Evolutionary conservation across 192 early-diverging fungal genomes (phyloP).

Genomic region (Dissophora globulifera): DNA sequence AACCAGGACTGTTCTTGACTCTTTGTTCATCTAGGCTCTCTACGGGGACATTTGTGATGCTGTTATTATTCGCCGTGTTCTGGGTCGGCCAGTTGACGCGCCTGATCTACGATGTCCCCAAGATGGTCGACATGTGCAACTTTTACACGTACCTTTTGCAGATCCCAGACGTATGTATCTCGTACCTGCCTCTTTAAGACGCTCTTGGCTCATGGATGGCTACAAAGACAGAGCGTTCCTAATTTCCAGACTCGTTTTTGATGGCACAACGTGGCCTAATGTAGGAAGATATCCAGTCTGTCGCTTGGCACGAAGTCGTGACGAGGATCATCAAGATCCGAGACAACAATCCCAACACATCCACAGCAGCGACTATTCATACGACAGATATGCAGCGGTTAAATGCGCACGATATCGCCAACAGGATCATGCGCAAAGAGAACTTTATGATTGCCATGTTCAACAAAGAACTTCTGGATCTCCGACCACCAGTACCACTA

Average conservation of each 20-base stretch:
- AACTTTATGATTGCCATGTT: constrained; percentile 97
- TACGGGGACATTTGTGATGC: constrained; percentile 61
- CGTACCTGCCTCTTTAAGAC: too few species aligned
- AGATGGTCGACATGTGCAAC: constrained; percentile 82
- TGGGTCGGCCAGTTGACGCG: constrained; percentile 81
- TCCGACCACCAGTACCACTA: constrained; percentile 75
- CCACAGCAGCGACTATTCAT: constrained; percentile 43
- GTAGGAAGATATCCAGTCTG: constrained; percentile 85
- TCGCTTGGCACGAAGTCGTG: constrained; percentile 88
- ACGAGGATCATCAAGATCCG: constrained; percentile 76
- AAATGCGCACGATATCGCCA: constrained; percentile 82
- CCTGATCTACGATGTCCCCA: constrained; percentile 74
- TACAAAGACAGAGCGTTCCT: too few species aligned
- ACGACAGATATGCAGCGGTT: constrained; percentile 65
- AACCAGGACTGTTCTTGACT: too few species aligned
- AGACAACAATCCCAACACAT: constrained; percentile 70
- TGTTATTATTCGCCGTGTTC: constrained; percentile 75
- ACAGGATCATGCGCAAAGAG: constrained; percentile 96
- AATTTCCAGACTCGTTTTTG: too few species aligned
- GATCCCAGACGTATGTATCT: constrained; percentile 78
- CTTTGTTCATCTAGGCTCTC: constrained; percentile 72
- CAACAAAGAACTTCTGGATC: constrained; percentile 90
- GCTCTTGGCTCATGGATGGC: too few species aligned
- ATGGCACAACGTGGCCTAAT: too few species aligned
- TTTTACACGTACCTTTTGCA: constrained; percentile 86